Base-by-base conservation (phyloP, 2,329 filamentous ascomycete genomes). In the Ophiostoma ips region DNA sequence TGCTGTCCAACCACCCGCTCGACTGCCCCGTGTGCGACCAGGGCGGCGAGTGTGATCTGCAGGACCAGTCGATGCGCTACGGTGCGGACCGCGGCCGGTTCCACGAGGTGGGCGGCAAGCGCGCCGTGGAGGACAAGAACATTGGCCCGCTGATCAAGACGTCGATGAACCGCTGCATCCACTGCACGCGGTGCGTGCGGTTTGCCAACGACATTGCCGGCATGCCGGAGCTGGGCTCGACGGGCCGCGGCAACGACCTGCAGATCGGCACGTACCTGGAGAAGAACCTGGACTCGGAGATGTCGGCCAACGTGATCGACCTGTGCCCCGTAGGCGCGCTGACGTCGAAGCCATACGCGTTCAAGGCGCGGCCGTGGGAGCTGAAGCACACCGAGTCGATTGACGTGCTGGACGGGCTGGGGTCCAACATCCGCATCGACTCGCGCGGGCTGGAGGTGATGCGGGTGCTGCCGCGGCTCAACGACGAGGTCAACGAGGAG, bases 51-150 rank as follows among this genome's bases (percentile, higher is more conserved):
- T 98, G 92, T 69, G 92, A 98, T 74, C 80, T 98, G 54, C 92
- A 98, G 71, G 92, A 98, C 67, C 92, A 98, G 75, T 96, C 90
- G 50, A 96, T 98, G 90, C 80, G 92, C 68, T 98, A 98, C 66
- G 92, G 92, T 62, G 86, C 84, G 56, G 92, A 98, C 70, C 80
- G 92, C 64, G 92, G 92, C 55, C 84, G 92, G 61, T 98, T 98
- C 72, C 92, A 98, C 71, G 92, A 98, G 69, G 70, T 94, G 62
- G 82, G 79, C 50, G 92, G 92, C 69, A 98, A 98, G 78, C 86
- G 92, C 73, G 92, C 88, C 24, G 89, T 95, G 36, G 92, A 98
- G 72, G 92, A 98, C 70, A 98, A 98, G 78, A 96, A 98, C 68
- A 95, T 98, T 62, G 92, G 92, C 34, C 92, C 92, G 49, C 69